Conservation (phyloP, 371 early-diverging fungal species). For the Saksenaea vasiformis region DNA sequence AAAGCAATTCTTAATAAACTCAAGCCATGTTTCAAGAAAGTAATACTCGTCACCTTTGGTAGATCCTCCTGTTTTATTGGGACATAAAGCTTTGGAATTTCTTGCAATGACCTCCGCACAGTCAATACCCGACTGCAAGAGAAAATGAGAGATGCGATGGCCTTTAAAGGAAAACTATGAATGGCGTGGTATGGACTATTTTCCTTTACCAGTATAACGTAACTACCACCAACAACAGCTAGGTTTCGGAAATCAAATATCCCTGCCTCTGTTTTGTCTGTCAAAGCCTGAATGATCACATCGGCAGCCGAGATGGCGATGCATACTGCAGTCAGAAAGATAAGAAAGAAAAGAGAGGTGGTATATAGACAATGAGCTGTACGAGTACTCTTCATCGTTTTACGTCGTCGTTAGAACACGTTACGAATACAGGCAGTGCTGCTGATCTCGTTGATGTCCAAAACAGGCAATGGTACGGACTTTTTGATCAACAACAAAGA, state of each 20-base stretch:
- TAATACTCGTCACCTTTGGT: slow-evolving; percentile 52
- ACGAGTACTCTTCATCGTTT: slow-evolving; percentile 17
- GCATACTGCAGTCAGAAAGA: slow-evolving; percentile 48
- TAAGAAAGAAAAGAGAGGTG: slow-evolving; percentile 37
- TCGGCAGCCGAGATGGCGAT: slow-evolving; percentile 64
- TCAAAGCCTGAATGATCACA: slow-evolving; percentile 61
- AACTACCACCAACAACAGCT: slow-evolving; percentile 58
- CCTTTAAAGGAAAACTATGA: slow-evolving; percentile 20
- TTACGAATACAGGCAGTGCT: not conserved
- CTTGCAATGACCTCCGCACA: slow-evolving; percentile 55
- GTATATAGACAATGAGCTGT: slow-evolving; percentile 33
- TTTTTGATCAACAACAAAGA: not conserved
- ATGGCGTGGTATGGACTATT: not conserved
- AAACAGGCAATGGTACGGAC: not conserved
- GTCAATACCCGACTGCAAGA: slow-evolving; percentile 61
- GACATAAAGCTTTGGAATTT: slow-evolving; percentile 72
- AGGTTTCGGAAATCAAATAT: slow-evolving; percentile 53
- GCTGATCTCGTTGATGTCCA: not conserved
- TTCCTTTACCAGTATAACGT: slow-evolving; percentile 49
- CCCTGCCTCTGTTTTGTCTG: slow-evolving; percentile 38
- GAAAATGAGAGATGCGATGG: slow-evolving; percentile 46
- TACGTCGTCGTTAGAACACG: not conserved
- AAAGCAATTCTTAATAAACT: not conserved
- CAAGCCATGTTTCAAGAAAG: not conserved
- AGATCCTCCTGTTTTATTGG: slow-evolving; percentile 68